Evolutionary conservation across 1,139 yeast species (phyloP), one percentile per base, ranked within the genome.

Genomic region (Cylindricascospora bacillispora): DNA sequence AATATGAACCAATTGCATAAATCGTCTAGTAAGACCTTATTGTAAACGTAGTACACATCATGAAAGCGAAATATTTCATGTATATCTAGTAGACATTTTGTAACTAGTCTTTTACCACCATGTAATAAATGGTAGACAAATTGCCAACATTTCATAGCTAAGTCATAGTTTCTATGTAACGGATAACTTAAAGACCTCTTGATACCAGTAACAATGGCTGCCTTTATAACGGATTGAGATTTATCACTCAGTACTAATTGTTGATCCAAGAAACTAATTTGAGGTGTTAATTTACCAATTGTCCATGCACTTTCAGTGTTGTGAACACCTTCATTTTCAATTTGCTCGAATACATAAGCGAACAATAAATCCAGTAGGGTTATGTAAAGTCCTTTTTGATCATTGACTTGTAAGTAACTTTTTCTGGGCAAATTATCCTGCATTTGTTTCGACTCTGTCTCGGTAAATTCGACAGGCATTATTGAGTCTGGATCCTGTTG

Each of bases 281-380:
- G 89, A 0, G 97, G 94, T 0, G 75, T 60, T 21, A 89, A 51
- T 44, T 78, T 83, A 2, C 97, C 97, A 10, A 89, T 67, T 0
- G 92, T 77, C 98, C 97, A 89, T 0, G 93, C 85, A 37, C 93
- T 79, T 54, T 89, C 98, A 6, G 79, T 73, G 13, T 73, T 82
- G 31, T 73, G 72, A 14, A 80, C 93, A 6, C 93, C 94, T 45
- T 65, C 70, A 17, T 73, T 78, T 31, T 79, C 80, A 23, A 95
- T 60, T 29, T 66, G 52, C 38, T 89, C 97, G 48, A 76, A 85
- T 35, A 70, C 67, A 44, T 73, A 78, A 1, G 81, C 73, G 54
- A 80, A 89, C 13, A 89, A 45, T 1, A 85, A 39, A 13, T 82
- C 71, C 1, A 82, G 49, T 1, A 86, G 53, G 1, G 80, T 63